Evolutionary conservation across 495 filamentous ascomycete genomes (phyloP).

Genomic region (Tuber indicum): DNA sequence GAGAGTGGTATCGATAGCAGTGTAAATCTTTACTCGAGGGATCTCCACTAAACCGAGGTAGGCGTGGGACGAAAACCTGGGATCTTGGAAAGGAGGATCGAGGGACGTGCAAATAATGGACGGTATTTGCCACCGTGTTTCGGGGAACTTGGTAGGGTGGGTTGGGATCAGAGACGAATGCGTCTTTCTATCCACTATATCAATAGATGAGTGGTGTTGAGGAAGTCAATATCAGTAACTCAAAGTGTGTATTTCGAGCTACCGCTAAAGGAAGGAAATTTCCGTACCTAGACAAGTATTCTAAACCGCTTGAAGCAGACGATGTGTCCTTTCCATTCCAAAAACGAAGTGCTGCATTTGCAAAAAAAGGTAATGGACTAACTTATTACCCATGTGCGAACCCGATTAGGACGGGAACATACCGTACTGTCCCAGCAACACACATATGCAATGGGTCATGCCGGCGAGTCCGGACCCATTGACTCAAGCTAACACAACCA

Average conservation of each 20-base stretch:
- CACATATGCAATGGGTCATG: slow-evolving; percentile 22
- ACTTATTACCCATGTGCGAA: no score
- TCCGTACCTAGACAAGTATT: background rate
- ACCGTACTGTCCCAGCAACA: no score
- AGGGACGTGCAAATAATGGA: background rate
- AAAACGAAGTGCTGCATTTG: background rate
- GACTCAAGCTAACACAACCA: no score
- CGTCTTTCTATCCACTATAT: background rate
- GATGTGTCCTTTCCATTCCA: background rate
- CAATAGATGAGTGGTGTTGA: background rate
- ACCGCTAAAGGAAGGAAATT: background rate
- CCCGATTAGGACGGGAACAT: no score
- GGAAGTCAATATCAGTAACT: background rate
- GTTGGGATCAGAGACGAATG: background rate
- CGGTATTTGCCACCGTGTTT: background rate
- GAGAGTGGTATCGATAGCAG: background rate
- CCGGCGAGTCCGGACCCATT: slow-evolving; percentile 21
- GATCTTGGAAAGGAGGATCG: background rate
- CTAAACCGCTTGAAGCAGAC: background rate
- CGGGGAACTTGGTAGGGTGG: background rate
- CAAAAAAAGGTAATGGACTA: no score
- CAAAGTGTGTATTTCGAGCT: background rate
- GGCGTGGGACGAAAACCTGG: background rate
- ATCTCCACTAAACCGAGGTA: background rate
- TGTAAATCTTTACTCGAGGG: background rate